Percentiles rank a stretch among this genome's conserved stretches.
Evolutionary conservation across 2,329 filamentous ascomycete species (phyloP).

Genomic region (Aspergillus niger): DNA sequence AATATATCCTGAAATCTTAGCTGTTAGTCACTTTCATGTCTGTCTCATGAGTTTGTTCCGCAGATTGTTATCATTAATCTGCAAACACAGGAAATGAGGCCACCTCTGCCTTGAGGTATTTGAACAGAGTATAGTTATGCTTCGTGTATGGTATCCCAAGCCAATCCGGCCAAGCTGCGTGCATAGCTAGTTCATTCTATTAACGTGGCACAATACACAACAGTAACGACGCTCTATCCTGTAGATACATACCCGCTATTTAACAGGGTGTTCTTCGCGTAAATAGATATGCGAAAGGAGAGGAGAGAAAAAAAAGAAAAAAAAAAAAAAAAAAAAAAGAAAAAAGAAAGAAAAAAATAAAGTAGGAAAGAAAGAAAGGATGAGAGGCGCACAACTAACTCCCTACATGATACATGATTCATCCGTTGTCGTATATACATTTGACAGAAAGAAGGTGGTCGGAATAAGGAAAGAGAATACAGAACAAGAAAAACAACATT

Average conservation of each 20-base stretch:
- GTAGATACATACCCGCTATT: no score
- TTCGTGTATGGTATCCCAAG: no score
- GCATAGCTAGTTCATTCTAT: no score
- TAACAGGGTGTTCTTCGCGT: no score
- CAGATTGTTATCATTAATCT: constrained; percentile 19
- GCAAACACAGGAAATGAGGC: no score
- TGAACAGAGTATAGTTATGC: no score
- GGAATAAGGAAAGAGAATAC: not conserved
- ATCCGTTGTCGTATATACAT: not conserved
- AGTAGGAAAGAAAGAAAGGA: not conserved
- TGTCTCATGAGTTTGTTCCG: constrained; percentile 17
- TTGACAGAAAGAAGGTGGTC: not conserved
- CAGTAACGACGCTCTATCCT: no score
- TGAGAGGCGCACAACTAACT: no score
- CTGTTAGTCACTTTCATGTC: not conserved
- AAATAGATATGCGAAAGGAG: not conserved
- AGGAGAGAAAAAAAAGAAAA: not conserved
- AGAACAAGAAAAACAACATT: not conserved
- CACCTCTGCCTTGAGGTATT: not conserved
- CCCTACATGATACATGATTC: not conserved
- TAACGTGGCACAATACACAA: no score
- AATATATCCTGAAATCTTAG: not conserved
- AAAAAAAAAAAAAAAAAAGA: not conserved
- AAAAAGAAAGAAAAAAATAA: not conserved
- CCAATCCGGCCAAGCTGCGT: no score